Conservation (phyloP, 2,329 filamentous ascomycete species). For the Sporothrix inflata region DNA sequence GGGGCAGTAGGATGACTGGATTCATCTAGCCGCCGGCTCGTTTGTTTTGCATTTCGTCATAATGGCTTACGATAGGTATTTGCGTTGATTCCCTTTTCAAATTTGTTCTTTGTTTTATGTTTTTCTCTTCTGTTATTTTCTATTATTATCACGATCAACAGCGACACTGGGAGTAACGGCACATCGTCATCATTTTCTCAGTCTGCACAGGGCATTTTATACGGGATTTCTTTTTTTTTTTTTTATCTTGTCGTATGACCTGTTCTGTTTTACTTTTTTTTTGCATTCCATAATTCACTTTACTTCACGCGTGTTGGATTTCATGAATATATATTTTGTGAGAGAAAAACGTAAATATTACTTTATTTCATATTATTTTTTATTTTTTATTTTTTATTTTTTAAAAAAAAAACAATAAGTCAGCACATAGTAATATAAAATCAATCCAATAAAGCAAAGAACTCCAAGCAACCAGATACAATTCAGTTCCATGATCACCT, state of each 20-base stretch:
- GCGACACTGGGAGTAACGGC: neutral
- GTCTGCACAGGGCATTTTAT: neutral
- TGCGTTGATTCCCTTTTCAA: constrained; percentile 4
- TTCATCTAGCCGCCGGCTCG: too few species aligned
- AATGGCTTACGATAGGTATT: neutral
- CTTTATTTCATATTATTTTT: neutral
- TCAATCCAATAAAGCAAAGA: too few species aligned
- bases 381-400: too few species aligned
- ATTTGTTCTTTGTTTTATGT: neutral
- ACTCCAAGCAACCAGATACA: too few species aligned
- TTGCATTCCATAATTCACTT: neutral
- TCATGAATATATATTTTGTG: too few species aligned
- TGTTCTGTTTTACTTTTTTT: neutral
- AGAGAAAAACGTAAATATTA: too few species aligned
- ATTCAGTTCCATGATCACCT: too few species aligned
- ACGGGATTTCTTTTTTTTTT: neutral
- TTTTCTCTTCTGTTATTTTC: neutral
- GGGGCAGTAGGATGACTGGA: too few species aligned
- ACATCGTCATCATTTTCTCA: neutral
- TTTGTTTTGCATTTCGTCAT: neutral
- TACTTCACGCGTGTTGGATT: too few species aligned
- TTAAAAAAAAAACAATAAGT: too few species aligned
- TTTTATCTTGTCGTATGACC: neutral
- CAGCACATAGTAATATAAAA: too few species aligned
- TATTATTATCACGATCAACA: neutral